Percentiles rank a stretch among this genome's conserved stretches.
These are phyloP conservation scores for Elaphomyces granulatus DNA, from an alignment of 495 filamentous ascomycete genomes.

Conservation along the genomic window DNA sequence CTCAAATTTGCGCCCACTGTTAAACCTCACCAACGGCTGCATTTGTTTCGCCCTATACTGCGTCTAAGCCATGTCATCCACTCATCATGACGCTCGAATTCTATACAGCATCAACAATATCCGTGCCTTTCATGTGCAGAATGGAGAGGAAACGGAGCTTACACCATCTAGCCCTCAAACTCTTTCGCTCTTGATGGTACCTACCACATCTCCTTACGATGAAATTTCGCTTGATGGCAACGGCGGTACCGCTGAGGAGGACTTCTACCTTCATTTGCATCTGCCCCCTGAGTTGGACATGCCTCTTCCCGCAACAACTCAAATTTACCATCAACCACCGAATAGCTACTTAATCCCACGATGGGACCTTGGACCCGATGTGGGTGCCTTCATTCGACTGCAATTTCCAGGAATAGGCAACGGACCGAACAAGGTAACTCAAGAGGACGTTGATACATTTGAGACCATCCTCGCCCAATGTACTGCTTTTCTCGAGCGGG, in stretches of 20 bases:
- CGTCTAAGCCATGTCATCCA: slow-evolving; percentile 7
- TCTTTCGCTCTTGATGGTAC: slow-evolving; percentile 84
- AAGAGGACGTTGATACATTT: slow-evolving; percentile 92
- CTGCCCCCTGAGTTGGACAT: slow-evolving; percentile 90
- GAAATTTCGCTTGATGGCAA: slow-evolving; percentile 40
- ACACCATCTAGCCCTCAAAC: slow-evolving; percentile 79
- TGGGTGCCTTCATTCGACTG: slow-evolving; percentile 78
- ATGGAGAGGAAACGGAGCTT: slow-evolving; percentile 70
- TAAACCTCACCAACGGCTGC: no score
- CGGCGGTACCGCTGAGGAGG: slow-evolving; percentile 47
- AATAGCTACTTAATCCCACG: slow-evolving; percentile 81
- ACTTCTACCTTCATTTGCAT: slow-evolving; percentile 90
- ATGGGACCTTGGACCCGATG: slow-evolving; percentile 79
- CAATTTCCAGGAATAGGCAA: slow-evolving; percentile 66
- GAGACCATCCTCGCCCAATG: slow-evolving; percentile 94
- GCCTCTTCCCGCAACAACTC: slow-evolving; percentile 77
- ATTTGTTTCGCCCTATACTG: no score
- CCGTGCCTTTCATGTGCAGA: slow-evolving; percentile 70
- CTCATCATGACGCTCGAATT: slow-evolving; percentile 51
- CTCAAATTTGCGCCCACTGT: no score
- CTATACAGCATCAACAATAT: slow-evolving; percentile 78
- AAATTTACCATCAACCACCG: slow-evolving; percentile 88
- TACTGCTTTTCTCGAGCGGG: slow-evolving; percentile 79
- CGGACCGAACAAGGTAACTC: slow-evolving; percentile 46
- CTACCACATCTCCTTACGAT: slow-evolving; percentile 58